Evolutionary conservation across 192 early-diverging fungal species (phyloP).

Genomic region (Anaeromyces robustus): DNA sequence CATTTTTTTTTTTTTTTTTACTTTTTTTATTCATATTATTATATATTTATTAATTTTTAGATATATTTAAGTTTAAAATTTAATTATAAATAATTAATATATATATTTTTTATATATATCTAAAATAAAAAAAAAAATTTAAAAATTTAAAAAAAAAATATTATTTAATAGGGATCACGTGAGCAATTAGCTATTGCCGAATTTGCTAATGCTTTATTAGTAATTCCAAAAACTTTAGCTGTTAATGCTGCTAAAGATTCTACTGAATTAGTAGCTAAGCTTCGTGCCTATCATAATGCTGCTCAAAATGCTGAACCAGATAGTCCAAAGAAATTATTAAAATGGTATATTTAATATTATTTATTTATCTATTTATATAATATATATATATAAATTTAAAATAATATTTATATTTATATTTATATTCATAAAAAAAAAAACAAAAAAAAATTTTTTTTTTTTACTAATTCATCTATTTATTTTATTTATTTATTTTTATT

Average conservation of each 20-base stretch:
- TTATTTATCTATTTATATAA: no score
- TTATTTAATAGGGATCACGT: constrained; percentile 73
- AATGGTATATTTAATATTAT: constrained; percentile 32
- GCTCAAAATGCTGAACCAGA: constrained; percentile 60
- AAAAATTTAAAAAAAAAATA: no score
- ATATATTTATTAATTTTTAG: no score
- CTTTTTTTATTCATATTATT: constrained; percentile 1
- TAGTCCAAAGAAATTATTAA: constrained; percentile 56
- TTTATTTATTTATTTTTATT: no score
- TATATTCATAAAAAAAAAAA: no score
- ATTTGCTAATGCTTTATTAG: constrained; percentile 84
- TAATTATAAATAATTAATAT: not conserved
- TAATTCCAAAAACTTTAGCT: constrained; percentile 94
- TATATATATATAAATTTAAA: no score
- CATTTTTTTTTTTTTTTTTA: not conserved
- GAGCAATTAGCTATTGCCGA: constrained; percentile 98
- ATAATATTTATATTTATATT: no score
- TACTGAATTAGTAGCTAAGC: constrained; percentile 87
- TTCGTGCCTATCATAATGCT: constrained; percentile 89
- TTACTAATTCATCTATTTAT: no score
- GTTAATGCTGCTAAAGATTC: constrained; percentile 98
- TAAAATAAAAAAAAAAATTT: no score
- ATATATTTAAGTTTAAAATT: no score
- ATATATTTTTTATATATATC: not conserved
- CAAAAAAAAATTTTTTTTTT: no score